Percentiles rank a stretch among this genome's conserved stretches.
phyloP scores from a whole-genome alignment of 306 rosid species.

The Dalbergia cultrata region DNA sequence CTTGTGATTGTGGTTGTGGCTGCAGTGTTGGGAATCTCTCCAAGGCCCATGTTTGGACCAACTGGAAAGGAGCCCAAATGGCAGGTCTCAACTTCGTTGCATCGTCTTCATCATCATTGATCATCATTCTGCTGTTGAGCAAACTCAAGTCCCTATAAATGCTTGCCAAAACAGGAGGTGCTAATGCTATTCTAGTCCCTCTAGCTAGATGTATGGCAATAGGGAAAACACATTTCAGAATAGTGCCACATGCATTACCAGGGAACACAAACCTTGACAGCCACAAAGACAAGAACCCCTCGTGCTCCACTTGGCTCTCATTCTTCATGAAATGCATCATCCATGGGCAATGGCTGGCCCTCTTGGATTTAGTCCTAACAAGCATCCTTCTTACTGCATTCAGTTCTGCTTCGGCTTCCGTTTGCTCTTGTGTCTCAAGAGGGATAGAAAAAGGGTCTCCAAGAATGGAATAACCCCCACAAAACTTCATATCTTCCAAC shows the following conservation, averaged over 20 bases:
- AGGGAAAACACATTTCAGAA: conserved; percentile 38
- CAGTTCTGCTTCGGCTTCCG: conserved; percentile 27
- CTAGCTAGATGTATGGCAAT: conserved; percentile 58
- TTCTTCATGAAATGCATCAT: conserved; percentile 54
- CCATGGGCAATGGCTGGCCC: conserved; percentile 47
- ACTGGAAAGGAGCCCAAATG: conserved; percentile 55
- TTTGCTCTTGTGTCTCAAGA: conserved; percentile 29
- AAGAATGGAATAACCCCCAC: conserved; percentile 53
- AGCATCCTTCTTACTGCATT: conserved; percentile 18
- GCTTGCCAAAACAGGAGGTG: conserved; percentile 62
- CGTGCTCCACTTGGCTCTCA: conserved; percentile 56
- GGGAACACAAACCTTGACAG: conserved; percentile 64
- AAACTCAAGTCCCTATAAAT: conserved; percentile 54
- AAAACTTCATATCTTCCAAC: neutral
- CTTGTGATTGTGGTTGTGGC: neutral
- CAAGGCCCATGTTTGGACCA: conserved; percentile 64
- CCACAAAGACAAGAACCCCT: conserved; percentile 60
- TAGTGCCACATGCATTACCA: neutral
- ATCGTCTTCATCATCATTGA: neutral
- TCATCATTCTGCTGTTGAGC: neutral
- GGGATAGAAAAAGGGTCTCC: conserved; percentile 47
- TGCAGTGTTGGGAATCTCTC: conserved; percentile 59
- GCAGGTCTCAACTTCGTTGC: neutral
- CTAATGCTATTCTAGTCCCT: conserved; percentile 66
- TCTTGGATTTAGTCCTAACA: conserved; percentile 18